Percentiles rank a stretch among this genome's conserved stretches.
phyloP scores from a whole-genome alignment of 2,329 filamentous ascomycete species.

The Stemphylium beticola region DNA sequence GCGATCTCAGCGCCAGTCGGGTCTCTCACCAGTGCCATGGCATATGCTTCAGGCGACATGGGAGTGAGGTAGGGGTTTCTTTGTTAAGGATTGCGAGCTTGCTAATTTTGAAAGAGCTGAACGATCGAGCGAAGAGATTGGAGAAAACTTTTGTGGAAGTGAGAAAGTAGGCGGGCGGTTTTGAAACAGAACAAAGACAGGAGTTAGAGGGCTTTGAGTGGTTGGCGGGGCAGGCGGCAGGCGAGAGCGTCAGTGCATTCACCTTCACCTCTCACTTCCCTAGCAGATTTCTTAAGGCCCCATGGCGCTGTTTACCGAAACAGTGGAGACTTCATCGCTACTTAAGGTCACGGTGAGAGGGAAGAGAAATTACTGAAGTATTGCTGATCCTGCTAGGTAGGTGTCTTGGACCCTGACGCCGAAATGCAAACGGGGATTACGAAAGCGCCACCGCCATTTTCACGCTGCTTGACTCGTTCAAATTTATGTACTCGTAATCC shows the following conservation, averaged over 20 bases:
- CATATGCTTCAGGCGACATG: background rate
- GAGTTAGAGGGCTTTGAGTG: background rate
- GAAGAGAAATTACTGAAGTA: too few species aligned
- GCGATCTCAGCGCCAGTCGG: conserved; percentile 24
- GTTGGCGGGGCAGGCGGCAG: conserved; percentile 3
- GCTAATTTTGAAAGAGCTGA: background rate
- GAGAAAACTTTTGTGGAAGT: background rate
- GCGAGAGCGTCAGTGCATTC: conserved; percentile 6
- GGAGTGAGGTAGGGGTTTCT: background rate
- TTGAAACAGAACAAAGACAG: conserved; percentile 4
- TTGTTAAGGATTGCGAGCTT: background rate
- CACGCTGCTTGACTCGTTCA: too few species aligned
- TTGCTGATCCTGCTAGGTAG: too few species aligned
- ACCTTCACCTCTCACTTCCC: background rate
- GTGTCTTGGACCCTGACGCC: too few species aligned
- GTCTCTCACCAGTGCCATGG: conserved; percentile 6
- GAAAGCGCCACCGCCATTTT: too few species aligned
- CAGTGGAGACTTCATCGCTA: too few species aligned
- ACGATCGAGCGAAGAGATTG: conserved; percentile 2
- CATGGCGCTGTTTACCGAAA: background rate
- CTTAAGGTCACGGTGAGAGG: too few species aligned
- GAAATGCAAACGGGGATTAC: too few species aligned
- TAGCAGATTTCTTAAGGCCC: background rate
- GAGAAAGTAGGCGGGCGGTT: background rate
- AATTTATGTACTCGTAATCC: too few species aligned